Percentiles rank a stretch among this genome's conserved stretches.
phyloP scores from a whole-genome alignment of 1,139 yeast genomes.

The Starmera stellimalicola region DNA sequence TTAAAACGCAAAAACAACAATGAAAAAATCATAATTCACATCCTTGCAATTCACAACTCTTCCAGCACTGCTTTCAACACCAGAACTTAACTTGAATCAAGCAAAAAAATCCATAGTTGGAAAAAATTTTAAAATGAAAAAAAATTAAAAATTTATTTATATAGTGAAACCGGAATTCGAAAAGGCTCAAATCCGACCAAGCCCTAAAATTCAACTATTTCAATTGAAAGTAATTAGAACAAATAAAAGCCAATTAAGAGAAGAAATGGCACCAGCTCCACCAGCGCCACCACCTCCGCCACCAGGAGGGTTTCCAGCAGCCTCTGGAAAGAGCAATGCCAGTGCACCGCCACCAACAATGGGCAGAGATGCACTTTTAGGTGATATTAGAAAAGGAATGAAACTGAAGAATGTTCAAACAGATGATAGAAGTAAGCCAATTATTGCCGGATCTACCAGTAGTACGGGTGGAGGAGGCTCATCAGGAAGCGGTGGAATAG shows the following conservation, averaged over 20 bases:
- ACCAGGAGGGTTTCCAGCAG: constrained; percentile 16
- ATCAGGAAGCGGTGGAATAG: constrained; percentile 6
- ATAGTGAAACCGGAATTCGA: too few species aligned
- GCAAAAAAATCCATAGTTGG: too few species aligned
- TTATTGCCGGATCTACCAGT: constrained; percentile 29
- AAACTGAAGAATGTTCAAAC: constrained; percentile 68
- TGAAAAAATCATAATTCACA: too few species aligned
- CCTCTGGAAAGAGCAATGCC: background rate
- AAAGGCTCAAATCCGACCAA: too few species aligned
- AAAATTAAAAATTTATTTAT: too few species aligned
- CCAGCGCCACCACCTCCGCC: constrained; percentile 38
- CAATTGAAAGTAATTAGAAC: background rate
- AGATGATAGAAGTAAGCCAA: constrained; percentile 57
- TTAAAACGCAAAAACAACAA: too few species aligned
- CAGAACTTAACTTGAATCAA: too few species aligned
- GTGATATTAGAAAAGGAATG: constrained; percentile 79
- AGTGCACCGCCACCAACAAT: constrained; percentile 13
- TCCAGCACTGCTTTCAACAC: too few species aligned
- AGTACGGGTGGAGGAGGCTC: constrained; percentile 9
- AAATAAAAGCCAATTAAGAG: background rate
- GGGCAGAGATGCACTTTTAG: constrained; percentile 73
- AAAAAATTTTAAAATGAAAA: too few species aligned
- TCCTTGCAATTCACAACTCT: too few species aligned
- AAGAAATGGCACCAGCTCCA: constrained; percentile 21
- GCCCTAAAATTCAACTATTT: too few species aligned